Evolutionary conservation across 1,139 yeast species (phyloP).

Genomic region (Sugiyamaella neomexicana): DNA sequence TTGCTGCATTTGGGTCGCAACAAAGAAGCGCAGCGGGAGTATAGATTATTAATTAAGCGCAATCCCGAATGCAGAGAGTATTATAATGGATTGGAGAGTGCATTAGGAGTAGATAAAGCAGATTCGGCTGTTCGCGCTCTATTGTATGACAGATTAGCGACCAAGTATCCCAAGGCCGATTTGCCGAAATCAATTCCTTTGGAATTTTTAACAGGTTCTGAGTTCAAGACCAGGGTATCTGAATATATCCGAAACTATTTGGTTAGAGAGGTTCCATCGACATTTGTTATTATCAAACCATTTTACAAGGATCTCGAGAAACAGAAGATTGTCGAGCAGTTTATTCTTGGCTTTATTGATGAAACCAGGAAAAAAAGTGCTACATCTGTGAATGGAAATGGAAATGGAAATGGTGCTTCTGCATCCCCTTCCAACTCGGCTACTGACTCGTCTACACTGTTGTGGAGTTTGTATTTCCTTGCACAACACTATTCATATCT

Average conservation of each 20-base stretch:
- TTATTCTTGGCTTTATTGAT: constrained; percentile 53
- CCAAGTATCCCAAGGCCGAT: constrained; percentile 81
- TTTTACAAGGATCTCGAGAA: constrained; percentile 59
- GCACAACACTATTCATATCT: constrained; percentile 74
- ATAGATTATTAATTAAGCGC: constrained; percentile 71
- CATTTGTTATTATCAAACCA: constrained; percentile 83
- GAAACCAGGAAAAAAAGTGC: constrained; percentile 16
- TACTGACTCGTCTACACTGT: constrained; percentile 47
- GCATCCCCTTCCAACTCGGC: no score
- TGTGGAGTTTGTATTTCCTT: constrained; percentile 80
- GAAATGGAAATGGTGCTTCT: constrained; percentile 1
- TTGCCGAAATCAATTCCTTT: constrained; percentile 78
- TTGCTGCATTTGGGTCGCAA: constrained; percentile 45
- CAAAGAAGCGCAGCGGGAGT: constrained; percentile 67
- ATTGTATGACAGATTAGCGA: constrained; percentile 62
- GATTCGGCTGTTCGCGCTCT: constrained; percentile 32
- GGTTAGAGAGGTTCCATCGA: constrained; percentile 83
- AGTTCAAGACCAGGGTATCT: constrained; percentile 49
- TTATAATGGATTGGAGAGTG: constrained; percentile 63
- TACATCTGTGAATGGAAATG: constrained; percentile 1
- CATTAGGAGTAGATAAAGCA: constrained; percentile 47
- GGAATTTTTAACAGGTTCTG: constrained; percentile 62
- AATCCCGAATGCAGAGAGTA: constrained; percentile 79
- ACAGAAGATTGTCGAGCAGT: constrained; percentile 50
- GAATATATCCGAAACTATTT: constrained; percentile 62